Evolutionary conservation across 1,139 yeast species (phyloP), one percentile per base, ranked within the genome.

Genomic region (Saccharomyces hybrid): DNA sequence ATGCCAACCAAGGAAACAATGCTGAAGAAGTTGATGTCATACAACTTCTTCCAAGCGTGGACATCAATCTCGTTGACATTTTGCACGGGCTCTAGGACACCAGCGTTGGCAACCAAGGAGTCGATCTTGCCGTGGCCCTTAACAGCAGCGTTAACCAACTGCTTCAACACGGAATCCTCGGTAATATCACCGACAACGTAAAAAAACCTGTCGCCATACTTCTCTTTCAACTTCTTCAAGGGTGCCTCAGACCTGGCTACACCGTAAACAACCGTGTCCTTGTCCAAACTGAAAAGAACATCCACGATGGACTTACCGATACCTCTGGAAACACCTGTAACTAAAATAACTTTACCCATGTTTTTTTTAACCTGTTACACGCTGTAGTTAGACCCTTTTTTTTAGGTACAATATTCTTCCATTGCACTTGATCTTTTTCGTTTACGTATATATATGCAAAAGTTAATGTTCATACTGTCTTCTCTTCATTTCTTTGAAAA

Each of bases 31-130:
- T 93, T 93, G 61, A 90, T 73, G 52, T 90, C 90, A 64, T 80
- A 91, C 34, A 85, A 75, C 50, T 67, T 66, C 60, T 78, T 81
- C 95, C 97, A 88, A 27, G 73, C 76, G 2, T 66, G 71, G 2
- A 84, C 67, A 52, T 79, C 73, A 5, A 83, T 77, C 9, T 69
- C 52, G 9, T 64, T 61, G 7, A 72, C 69, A 16, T 47, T 71
- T 66, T 47, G 79, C 3, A 91, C 96, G 0, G 97, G 97, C 27
- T 83, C 91, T 57, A 93, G 73, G 0, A 85, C 82, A 2, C 97
- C 98, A 2, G 98, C 98, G 71, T 93, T 91, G 56, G 90, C 84
- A 49, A 93, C 78, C 5, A 89, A 69, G 0, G 93, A 82, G 63
- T 87, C 83, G 14, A 68, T 52, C 26, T 55, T 56, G 2, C 90